Evolutionary conservation across 2,329 filamentous ascomycete species (phyloP), one percentile per base, ranked within the genome.

Genomic region (Chlorencoelia australis): DNA sequence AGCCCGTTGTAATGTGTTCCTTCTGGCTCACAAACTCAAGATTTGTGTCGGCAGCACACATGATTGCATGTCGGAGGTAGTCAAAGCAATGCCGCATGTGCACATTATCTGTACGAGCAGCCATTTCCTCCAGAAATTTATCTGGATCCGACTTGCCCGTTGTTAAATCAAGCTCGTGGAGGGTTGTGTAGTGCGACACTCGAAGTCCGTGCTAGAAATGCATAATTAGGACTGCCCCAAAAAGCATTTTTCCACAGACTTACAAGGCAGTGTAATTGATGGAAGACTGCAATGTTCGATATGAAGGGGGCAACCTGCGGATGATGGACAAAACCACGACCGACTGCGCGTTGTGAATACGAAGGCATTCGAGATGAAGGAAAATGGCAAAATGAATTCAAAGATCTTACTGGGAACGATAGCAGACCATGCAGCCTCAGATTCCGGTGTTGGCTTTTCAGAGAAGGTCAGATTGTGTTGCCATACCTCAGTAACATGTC

Each of bases 191-290:
- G 21, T 32, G 33, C 5, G 35, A 16, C 13, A 27, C 21, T 8
- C 35, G 27, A 16, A 37, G 19, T 4, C 35, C 28, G 16, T 37
- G 35, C 35, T 37, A 13, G 9, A n/a, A 4, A 18, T 7, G 17
- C n/a, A n/a, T n/a, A n/a, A n/a, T n/a, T n/a, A n/a, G n/a, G n/a
- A n/a, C n/a, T n/a, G n/a, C n/a, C n/a, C n/a, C n/a, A n/a, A n/a
- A n/a, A n/a, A n/a, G n/a, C n/a, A n/a, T n/a, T n/a, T n/a, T n/a
- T n/a, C n/a, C n/a, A n/a, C 8, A 9, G 4, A 28, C 16, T 4
- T 20, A 45, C 42, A 2, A 46, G 34, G 13, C 44, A 46, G 29
- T 46, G 44, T 2, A 46, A 14, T 31, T 46, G 42, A 18, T 46
- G 44, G 20, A 46, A 46, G 24, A 42, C 42, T 1, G 42, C 32